These are phyloP conservation scores for Lagenaria siceraria DNA, from an alignment of 306 rosid species.

Conservation along the genomic window DNA sequence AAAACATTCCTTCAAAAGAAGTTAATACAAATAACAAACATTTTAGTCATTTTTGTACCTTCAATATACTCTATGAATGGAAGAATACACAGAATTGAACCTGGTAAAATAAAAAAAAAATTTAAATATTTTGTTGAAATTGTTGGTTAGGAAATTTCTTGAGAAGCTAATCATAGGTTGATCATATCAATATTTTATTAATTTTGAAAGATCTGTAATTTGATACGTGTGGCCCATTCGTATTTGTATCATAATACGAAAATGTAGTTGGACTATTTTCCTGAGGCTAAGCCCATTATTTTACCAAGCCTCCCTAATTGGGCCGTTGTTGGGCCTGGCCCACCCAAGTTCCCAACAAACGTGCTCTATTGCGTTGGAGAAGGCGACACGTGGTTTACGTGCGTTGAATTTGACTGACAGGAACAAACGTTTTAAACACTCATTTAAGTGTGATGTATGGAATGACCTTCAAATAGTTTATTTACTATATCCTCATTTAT, in stretches of 20 bases:
- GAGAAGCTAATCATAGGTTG: no score
- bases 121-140: no score
- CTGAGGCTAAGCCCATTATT: background rate
- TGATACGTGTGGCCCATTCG: background rate
- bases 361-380: background rate
- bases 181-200: background rate
- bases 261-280: background rate
- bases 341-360: background rate
- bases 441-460: background rate
- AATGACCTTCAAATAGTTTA: background rate
- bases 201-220: background rate
- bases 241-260: background rate
- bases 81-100: no score
- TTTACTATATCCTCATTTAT: background rate
- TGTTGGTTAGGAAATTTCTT: no score
- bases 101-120: no score
- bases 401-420: background rate
- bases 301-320: background rate
- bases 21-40: no score
- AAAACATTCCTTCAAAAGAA: no score
- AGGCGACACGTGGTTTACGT: conserved; percentile 1
- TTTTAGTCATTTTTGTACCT: no score
- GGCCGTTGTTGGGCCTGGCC: background rate
- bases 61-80: no score
- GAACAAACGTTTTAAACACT: background rate